Base-by-base conservation (phyloP, 108 stramenopile genomes). In the Skeletonema grethae region DNA sequence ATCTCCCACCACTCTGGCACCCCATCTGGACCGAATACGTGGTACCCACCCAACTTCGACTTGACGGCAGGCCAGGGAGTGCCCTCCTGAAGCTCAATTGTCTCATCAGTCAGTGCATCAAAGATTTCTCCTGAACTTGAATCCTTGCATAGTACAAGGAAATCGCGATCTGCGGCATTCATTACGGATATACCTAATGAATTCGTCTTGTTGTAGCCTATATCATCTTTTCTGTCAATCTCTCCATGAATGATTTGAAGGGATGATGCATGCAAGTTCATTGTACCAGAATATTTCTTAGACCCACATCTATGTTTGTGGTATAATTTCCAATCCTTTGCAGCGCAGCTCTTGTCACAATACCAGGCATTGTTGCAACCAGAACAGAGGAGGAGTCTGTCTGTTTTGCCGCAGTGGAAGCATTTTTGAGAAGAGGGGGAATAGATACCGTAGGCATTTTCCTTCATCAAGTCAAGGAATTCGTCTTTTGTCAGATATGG, bases 381-480 rank as follows among this genome's bases (percentile, higher is more conserved):
- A 4, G 30, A 60, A 34, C 59, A 60, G 15, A 60, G 36, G 0
- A 20, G 20, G 3, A 60, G 59, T 2, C 31, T 34, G 7, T 60
- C 36, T 18, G 58, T 59, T 5, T 55, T 24, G 7, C 59, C 30
- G 9, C 29, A 68, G 25, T 22, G 8, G 46, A 39, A n/a, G 25
- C 59, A 1, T 28, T 60, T 31, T 3, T 28, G 15, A 31, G 35
- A 34, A 31, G 35, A 31, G 3, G 24, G 35, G 4, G 59, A 60
- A 16, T 60, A 60, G 5, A 34, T 60, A 16, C 59, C 59, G 8
- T 36, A 36, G 15, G 35, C 59, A 31, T 36, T 16, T 8, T 60
- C 59, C 25, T 60, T 60, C 59, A 60, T 60, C 25, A 60, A 60
- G 59, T 34, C 59, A 31, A 60, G 59, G 5, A 16, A 16, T 60